Evolutionary conservation across 2,329 filamentous ascomycete genomes (phyloP), one percentile per base, ranked within the genome.

Genomic region (Malbranchea zuffiana): DNA sequence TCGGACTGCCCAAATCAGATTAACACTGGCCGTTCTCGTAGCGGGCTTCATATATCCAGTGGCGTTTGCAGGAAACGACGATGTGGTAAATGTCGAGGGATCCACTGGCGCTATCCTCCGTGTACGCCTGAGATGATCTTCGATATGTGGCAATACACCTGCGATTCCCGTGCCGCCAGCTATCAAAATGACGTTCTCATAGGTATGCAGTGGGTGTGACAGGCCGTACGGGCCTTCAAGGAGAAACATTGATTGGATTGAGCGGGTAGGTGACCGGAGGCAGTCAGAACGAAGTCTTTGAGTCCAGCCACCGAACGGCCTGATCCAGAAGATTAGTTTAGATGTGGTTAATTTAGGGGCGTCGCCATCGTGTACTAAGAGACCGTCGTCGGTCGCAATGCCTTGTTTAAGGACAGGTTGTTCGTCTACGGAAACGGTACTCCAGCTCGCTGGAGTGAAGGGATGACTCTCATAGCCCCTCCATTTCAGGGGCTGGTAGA

Each of bases 111-210:
- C 17, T 6, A n/a, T 21, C 3, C 5, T 15, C 5, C 6, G 19
- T 12, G 30, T 25, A 18, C 44, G 45, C 3, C 38, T 37, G 12
- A 51, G 33, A 37, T 50, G 46, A 6, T 50, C 47, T 20, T 48
- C 42, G 11, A 55, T 40, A 38, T 54, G 51, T 7, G 50, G 69
- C 63, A 15, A 72, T 60, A 42, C 76, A 65, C 20, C 67, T 60
- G 42, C 34, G 5, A 40, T 28, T 23, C 47, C 43, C 7, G 42
- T 47, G n/a, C 48, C 46, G 8, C 45, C 47, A 11, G 56, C 67
- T 6, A 71, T 48, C 0, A 71, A 66, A 12, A 75, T 51, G 6
- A 57, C 49, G 5, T 74, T 69, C 42, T 75, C 53, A 46, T 59
- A 69, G 3, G 42, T 49, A 15, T 56, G 52, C 0, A 69, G 47